phyloP scores from a whole-genome alignment of 805 yeast genomes.

The Priceomyces melissophilus region DNA sequence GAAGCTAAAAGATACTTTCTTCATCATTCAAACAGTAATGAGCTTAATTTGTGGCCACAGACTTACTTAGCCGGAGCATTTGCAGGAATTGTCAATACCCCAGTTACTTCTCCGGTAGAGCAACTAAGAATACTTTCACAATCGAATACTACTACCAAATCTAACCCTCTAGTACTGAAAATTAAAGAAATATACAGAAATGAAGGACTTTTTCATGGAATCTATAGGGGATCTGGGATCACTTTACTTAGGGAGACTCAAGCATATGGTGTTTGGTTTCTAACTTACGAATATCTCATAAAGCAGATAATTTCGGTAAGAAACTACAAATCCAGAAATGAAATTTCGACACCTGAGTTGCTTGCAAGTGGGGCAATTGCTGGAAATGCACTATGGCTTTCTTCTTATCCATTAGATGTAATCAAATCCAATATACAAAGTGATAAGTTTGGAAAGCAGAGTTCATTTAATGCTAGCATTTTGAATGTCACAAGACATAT shows the following conservation, averaged over 20 bases:
- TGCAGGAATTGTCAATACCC: slow-evolving; percentile 65
- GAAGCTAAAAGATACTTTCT: slow-evolving; percentile 61
- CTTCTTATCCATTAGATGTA: slow-evolving; percentile 53
- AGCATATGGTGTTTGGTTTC: slow-evolving; percentile 74
- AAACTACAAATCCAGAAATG: slow-evolving; percentile 39
- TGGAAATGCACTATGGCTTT: slow-evolving; percentile 65
- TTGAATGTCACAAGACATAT: slow-evolving; percentile 37
- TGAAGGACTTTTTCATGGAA: slow-evolving; percentile 45
- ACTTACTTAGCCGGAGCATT: slow-evolving; percentile 60
- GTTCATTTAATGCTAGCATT: slow-evolving; percentile 42
- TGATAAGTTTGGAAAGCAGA: slow-evolving; percentile 43
- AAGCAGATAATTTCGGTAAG: slow-evolving; percentile 29
- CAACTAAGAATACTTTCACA: slow-evolving; percentile 63
- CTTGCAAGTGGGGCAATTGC: slow-evolving; percentile 60
- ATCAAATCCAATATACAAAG: slow-evolving; percentile 52
- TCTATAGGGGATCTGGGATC: slow-evolving; percentile 53
- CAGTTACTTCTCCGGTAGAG: slow-evolving; percentile 63
- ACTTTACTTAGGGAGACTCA: slow-evolving; percentile 61
- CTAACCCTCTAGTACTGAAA: slow-evolving; percentile 28
- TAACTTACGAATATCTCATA: slow-evolving; percentile 59
- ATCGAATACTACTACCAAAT: slow-evolving; percentile 30
- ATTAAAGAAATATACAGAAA: slow-evolving; percentile 38
- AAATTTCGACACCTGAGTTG: slow-evolving; percentile 54
- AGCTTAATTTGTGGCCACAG: slow-evolving; percentile 51
- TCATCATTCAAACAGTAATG: slow-evolving; percentile 20